phyloP scores from a whole-genome alignment of 768 basidiomycete species.

The Pisolithus microcarpus region DNA sequence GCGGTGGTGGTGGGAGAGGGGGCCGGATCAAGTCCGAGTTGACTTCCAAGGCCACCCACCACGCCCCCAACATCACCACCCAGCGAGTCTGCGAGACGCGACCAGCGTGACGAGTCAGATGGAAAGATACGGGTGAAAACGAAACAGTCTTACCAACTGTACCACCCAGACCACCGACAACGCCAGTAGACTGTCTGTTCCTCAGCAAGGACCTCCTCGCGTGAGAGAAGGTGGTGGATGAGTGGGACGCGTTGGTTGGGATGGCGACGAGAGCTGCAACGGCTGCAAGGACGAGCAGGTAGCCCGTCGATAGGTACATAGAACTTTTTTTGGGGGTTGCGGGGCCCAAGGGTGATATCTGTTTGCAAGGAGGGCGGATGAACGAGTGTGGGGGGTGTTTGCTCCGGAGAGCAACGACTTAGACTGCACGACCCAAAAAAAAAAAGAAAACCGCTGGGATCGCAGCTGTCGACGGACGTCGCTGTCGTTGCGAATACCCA shows the following conservation, averaged over 20 bases:
- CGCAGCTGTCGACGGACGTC: conserved; percentile 7
- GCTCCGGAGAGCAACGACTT: conserved; percentile 7
- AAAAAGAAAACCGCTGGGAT: conserved; percentile 6
- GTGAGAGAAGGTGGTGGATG: conserved; percentile 31
- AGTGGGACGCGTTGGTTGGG: conserved; percentile 32
- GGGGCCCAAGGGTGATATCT: conserved; percentile 13
- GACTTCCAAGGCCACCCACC: neutral
- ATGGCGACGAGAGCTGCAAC: conserved; percentile 16
- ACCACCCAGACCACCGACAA: conserved; percentile 8
- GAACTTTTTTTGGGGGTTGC: neutral
- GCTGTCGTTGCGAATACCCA: conserved; percentile 9
- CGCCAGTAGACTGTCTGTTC: conserved; percentile 14
- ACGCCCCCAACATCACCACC: neutral
- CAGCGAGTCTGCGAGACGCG: conserved; percentile 7
- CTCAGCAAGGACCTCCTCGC: conserved; percentile 27
- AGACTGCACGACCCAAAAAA: neutral
- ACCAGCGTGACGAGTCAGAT: neutral
- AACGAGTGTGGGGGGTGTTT: conserved; percentile 36
- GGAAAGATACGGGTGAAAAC: neutral
- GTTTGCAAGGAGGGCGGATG: conserved; percentile 27
- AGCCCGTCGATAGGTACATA: conserved; percentile 15
- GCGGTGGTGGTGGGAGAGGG: neutral
- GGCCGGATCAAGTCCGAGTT: neutral
- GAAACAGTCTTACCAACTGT: conserved; percentile 7
- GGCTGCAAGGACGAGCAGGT: conserved; percentile 23